Percentiles rank a stretch among this genome's conserved stretches.
These are phyloP conservation scores for Xylaria sp. DNA, from an alignment of 2,329 filamentous ascomycete species.

Conservation along the genomic window DNA sequence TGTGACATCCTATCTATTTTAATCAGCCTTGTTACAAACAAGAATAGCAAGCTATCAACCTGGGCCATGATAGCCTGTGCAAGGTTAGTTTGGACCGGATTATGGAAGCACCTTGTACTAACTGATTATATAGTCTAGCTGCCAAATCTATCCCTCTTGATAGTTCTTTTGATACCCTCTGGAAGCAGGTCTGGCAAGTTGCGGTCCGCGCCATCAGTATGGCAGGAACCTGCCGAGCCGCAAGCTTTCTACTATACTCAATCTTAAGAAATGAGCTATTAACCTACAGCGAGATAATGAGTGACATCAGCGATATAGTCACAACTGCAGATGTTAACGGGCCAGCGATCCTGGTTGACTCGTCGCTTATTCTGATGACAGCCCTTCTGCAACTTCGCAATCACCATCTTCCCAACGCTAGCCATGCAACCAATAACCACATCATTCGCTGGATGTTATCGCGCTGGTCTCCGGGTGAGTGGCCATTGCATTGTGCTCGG, in stretches of 20 bases:
- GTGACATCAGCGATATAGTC: conserved; percentile 78
- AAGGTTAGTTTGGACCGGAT: conserved; percentile 64
- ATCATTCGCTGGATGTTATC: conserved; percentile 84
- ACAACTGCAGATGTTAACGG: conserved; percentile 84
- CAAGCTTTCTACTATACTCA: conserved; percentile 76
- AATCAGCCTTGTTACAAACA: conserved; percentile 71
- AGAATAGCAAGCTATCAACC: conserved; percentile 72
- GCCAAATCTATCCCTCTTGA: conserved; percentile 56
- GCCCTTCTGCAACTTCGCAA: conserved; percentile 74
- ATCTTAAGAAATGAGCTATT: conserved; percentile 76
- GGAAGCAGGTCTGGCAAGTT: conserved; percentile 81
- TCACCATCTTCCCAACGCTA: conserved; percentile 74
- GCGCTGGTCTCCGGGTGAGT: conserved; percentile 83
- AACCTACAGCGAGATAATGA: conserved; percentile 72
- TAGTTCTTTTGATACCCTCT: conserved; percentile 60
- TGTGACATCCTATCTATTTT: conserved; percentile 68
- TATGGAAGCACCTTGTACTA: conserved; percentile 22
- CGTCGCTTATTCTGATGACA: conserved; percentile 78
- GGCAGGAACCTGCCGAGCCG: conserved; percentile 77
- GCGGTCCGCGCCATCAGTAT: conserved; percentile 77
- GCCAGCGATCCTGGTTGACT: conserved; percentile 81
- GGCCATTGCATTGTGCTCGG: conserved; percentile 23
- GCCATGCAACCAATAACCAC: conserved; percentile 74
- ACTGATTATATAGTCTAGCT: conserved; percentile 56
- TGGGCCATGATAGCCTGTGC: conserved; percentile 89